phyloP scores from a whole-genome alignment of 345 rosid genomes.

The Stellera chamaejasme region DNA sequence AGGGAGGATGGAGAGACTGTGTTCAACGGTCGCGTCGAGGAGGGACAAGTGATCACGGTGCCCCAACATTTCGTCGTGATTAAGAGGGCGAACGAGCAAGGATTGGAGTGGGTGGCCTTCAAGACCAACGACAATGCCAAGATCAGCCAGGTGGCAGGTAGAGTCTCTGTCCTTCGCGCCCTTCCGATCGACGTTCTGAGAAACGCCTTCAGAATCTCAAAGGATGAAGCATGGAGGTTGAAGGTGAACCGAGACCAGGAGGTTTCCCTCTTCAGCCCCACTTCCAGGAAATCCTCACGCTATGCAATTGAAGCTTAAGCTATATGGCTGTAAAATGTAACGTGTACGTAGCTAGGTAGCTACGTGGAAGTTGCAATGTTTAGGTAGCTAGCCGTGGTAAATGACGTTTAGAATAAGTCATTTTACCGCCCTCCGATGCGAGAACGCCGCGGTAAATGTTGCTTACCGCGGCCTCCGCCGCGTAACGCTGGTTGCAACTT shows the following conservation, averaged over 20 bases:
- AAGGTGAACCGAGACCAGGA: conserved; percentile 17
- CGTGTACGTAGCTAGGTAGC: too few relatives aligned
- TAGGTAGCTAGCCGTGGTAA: too few relatives aligned
- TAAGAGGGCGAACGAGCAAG: conserved; percentile 35
- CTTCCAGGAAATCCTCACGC: too few relatives aligned
- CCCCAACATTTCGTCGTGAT: conserved; percentile 62
- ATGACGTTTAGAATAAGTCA: too few relatives aligned
- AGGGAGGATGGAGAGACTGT: conserved; percentile 43
- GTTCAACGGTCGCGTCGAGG: conserved; percentile 36
- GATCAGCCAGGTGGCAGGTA: conserved; percentile 39
- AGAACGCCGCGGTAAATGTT: too few relatives aligned
- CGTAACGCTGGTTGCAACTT: too few relatives aligned
- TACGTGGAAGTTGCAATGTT: too few relatives aligned
- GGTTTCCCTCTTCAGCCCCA: too few relatives aligned
- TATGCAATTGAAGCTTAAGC: too few relatives aligned
- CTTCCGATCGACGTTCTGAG: conserved; percentile 50
- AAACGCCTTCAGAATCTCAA: conserved; percentile 33
- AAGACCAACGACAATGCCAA: conserved; percentile 52
- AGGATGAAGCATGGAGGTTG: conserved; percentile 48
- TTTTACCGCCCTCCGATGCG: too few relatives aligned
- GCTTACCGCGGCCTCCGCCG: too few relatives aligned
- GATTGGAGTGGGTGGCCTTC: conserved; percentile 61
- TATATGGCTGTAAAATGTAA: too few relatives aligned
- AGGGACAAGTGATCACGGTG: conserved; percentile 54
- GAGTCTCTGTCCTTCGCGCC: conserved; percentile 38